Evolutionary conservation across 495 filamentous ascomycete genomes (phyloP), one percentile per base, ranked within the genome.

Genomic region (Talaromyces nanjingensis): DNA sequence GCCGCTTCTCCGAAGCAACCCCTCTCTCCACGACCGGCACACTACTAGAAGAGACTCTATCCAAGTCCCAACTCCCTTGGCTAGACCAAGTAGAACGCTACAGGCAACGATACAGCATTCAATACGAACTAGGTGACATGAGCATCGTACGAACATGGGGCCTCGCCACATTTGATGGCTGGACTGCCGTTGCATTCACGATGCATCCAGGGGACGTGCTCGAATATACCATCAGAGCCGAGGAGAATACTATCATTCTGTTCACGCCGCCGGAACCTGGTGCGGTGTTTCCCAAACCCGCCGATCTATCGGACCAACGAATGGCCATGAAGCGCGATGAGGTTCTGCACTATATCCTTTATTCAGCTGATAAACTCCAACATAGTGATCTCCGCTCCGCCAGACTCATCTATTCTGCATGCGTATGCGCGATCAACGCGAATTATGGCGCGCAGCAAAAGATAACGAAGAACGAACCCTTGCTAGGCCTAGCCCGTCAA

Each of bases 141-240:
- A 71, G 72, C 6, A 58, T 75, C 12, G 70, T 74, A 16, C 76
- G 79, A 63, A 70, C 77, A n/a, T 84, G 83, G 82, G 84, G 84
- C 14, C 64, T 84, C 0, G 72, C 79, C n/a, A 74, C 77, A 12
- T 67, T 74, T 20, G 68, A 71, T 14, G 74, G 76, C 39, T 67
- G 77, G 2, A 65, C 76, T 39, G 80, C 77, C 1, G 72, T 72
- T 2, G 77, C 77, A 18, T 69, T 81, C 59, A 81, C 77, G 1
- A 59, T 76, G 59, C 81, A 85, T 64, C 81, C 83, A 0, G 79
- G 77, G 6, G 78, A 85, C 65, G 79, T 80, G 73, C 64, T 85
- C 33, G 79, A 84, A 59, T 86, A 86, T 65, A 72, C 71, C 1
- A 74, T 75, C 0, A 59, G 72, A 2, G 72, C 73, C 16, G 76